phyloP scores from a whole-genome alignment of 192 early-diverging fungal genomes.

The Thoreauomyces humboldtii region DNA sequence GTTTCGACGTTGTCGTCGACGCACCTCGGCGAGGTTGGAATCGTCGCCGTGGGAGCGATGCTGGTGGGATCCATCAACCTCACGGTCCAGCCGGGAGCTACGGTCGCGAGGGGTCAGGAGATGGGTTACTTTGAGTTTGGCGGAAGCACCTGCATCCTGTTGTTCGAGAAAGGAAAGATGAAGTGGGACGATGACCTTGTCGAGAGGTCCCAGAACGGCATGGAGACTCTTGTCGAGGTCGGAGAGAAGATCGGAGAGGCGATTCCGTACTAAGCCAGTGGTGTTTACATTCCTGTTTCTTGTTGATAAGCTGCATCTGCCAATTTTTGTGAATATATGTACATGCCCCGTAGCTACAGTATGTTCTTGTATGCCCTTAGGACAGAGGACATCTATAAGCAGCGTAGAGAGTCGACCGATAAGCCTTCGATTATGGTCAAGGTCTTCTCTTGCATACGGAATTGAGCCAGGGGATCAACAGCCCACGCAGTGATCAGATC shows the following conservation, averaged over 20 bases:
- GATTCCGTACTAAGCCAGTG: too few relatives aligned
- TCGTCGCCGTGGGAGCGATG: constrained; percentile 12
- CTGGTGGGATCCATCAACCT: constrained; percentile 5
- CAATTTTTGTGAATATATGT: too few relatives aligned
- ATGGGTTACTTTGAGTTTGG: constrained; percentile 24
- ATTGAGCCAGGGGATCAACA: too few relatives aligned
- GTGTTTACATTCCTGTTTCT: too few relatives aligned
- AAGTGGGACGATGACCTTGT: not conserved
- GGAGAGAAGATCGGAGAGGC: constrained; percentile 18
- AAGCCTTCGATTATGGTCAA: too few relatives aligned
- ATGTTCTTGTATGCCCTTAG: too few relatives aligned
- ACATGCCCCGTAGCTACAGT: too few relatives aligned
- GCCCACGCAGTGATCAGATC: too few relatives aligned
- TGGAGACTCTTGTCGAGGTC: constrained; percentile 11
- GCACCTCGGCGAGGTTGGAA: not conserved
- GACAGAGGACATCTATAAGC: too few relatives aligned
- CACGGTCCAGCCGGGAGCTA: not conserved
- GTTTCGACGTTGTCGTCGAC: not conserved
- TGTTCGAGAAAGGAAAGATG: not conserved
- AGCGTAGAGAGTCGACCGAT: too few relatives aligned
- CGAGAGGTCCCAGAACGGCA: not conserved
- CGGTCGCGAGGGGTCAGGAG: constrained; percentile 6
- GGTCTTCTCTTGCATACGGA: too few relatives aligned
- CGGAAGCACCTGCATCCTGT: not conserved
- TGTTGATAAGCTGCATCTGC: too few relatives aligned